These are phyloP conservation scores for Acarospora socialis DNA, from an alignment of 2,329 filamentous ascomycete species.

Conservation along the genomic window DNA sequence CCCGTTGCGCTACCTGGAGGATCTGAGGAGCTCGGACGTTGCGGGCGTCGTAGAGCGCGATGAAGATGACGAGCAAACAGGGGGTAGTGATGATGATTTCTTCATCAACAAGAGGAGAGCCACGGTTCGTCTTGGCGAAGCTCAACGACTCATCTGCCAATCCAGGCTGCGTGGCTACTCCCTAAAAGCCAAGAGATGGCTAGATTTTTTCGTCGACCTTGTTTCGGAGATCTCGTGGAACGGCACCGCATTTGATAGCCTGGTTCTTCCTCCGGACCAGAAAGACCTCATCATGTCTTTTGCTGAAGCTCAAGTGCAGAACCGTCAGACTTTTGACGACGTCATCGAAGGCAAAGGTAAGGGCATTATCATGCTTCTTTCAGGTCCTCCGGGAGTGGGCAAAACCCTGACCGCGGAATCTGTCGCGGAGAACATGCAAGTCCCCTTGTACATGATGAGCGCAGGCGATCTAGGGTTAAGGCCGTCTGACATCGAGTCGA, in stretches of 20 bases:
- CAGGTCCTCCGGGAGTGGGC: conserved; percentile 13
- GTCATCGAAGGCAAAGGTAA: conserved; percentile 38
- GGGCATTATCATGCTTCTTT: conserved; percentile 37
- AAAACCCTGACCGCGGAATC: conserved; percentile 12
- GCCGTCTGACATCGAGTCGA: neutral
- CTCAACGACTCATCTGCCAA: conserved; percentile 28
- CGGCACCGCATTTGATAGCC: conserved; percentile 30
- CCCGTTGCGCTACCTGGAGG: conserved; percentile 10
- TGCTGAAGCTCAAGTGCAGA: conserved; percentile 28
- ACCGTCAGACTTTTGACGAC: conserved; percentile 32
- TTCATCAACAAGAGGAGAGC: too few species aligned
- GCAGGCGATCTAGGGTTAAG: conserved; percentile 1
- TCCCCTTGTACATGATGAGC: conserved; percentile 36
- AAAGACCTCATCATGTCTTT: conserved; percentile 36
- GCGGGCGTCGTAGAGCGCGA: too few species aligned
- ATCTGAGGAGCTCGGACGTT: too few species aligned
- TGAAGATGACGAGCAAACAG: too few species aligned
- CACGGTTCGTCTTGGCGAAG: conserved; percentile 22
- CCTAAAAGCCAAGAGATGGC: conserved; percentile 30
- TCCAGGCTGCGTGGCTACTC: conserved; percentile 35
- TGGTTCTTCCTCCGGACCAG: conserved; percentile 33
- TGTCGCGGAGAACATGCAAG: conserved; percentile 26
- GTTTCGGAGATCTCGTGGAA: conserved; percentile 32
- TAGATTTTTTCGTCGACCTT: conserved; percentile 26
- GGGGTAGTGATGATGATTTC: too few species aligned